Base-by-base conservation (phyloP, 192 early-diverging fungal genomes). In the Backusella macrospora region DNA sequence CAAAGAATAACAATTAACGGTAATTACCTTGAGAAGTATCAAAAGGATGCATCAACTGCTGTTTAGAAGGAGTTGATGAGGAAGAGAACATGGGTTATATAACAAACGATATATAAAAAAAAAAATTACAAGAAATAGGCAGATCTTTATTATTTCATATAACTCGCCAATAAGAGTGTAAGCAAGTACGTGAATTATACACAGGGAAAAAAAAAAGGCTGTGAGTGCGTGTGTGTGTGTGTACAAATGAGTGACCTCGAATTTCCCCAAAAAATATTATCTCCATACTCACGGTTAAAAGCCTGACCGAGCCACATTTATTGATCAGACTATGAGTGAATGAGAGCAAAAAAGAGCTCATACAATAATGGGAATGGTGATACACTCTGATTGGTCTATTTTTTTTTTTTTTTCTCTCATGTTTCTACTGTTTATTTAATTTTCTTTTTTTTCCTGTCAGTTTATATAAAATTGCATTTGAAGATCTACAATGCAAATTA, bases 31-130 rank as follows among this genome's bases (percentile, higher is more conserved):
- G 52, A 9, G 52, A 59, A 18, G 52, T 59, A 23, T 59, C 52
- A 59, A 59, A 59, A 59, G 18, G 21, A 23, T 59, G 52, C 52
- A 59, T 59, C 52, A 59, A 26, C 52, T 59, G 52, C 52, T 59
- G 52, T 29, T 59, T 59, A 59, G 52, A 59, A 59, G 52, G 21
- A 59, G 52, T 59, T 59, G 52, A 59, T 10, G 52, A 23, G 13
- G 52, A 26, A 9, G 52, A 59, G 21, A 59, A 59, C 52, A 59
- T 59, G n/a, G 4, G 18, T 52, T 18, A 18, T 52, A 21, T 52
- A 52, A 52, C n/a, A 8, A 52, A 59, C 21, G 7, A 59, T 59
- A 59, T 59, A 59, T 52, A 52, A 21, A 59, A 21, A 12, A 26
- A 55, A 18, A 59, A 59, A 26, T n/a, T 59, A 59, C 23, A 23